phyloP scores from a whole-genome alignment of 2,329 filamentous ascomycete species.

The Aspergillus sp. region DNA sequence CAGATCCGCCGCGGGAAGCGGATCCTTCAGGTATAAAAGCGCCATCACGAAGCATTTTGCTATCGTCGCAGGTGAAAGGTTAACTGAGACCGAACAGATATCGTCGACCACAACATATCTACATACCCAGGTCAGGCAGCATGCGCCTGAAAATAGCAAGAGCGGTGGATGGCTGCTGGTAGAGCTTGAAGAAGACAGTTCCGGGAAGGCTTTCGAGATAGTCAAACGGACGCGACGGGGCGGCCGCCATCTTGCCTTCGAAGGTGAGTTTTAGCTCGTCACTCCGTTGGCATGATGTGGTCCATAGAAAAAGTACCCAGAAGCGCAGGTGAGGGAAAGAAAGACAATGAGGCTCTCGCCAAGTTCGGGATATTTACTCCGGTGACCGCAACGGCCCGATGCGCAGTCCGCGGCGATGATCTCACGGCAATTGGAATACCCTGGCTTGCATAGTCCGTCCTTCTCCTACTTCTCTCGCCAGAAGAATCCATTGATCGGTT shows the following conservation, averaged over 20 bases:
- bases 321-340: slow-evolving; percentile 1
- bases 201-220: slow-evolving; percentile 92
- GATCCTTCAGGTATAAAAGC: slow-evolving; percentile 84
- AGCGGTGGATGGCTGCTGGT: slow-evolving; percentile 93
- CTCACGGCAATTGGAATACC: slow-evolving; percentile 20
- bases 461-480: not conserved
- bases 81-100: slow-evolving; percentile 12
- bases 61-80: slow-evolving; percentile 37
- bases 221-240: slow-evolving; percentile 71
- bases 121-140: slow-evolving; percentile 83
- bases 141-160: slow-evolving; percentile 97
- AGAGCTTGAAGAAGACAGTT: slow-evolving; percentile 86
- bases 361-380: slow-evolving; percentile 24
- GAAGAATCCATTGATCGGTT: not conserved
- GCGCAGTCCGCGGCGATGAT: slow-evolving; percentile 35
- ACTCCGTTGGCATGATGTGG: slow-evolving; percentile 34
- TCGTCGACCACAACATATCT: slow-evolving; percentile 9
- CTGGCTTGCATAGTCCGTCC: slow-evolving; percentile 7
- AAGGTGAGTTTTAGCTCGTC: slow-evolving; percentile 24
- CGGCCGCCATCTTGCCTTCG: slow-evolving; percentile 55
- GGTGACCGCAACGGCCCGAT: slow-evolving; percentile 34
- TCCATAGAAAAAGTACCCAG: slow-evolving; percentile 8
- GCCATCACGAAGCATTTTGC: slow-evolving; percentile 97
- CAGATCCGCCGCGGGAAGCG: slow-evolving; percentile 78
- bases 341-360: not conserved